A percentile compares a stretch with the other conserved stretches of the same genome.
These are phyloP conservation scores for Rhizophagus sp. DNA, from an alignment of 192 early-diverging fungal species.

Conservation along the genomic window DNA sequence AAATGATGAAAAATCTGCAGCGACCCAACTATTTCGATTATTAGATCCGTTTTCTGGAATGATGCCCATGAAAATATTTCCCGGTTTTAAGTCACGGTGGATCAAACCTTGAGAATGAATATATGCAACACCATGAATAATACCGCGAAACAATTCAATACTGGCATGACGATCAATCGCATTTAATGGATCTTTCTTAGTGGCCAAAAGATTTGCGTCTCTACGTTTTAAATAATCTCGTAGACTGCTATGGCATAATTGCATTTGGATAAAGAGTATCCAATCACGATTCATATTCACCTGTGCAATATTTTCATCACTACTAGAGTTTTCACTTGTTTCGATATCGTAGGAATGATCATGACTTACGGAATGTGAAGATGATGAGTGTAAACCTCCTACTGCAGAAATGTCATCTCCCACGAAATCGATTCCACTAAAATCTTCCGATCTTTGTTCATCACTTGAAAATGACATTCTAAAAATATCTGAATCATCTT, in stretches of 20 bases:
- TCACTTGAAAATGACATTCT: conserved; percentile 28
- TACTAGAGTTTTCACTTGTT: not conserved
- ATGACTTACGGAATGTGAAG: not conserved
- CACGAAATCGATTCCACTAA: conserved; percentile 36
- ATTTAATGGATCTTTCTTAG: conserved; percentile 16
- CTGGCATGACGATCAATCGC: conserved; percentile 28
- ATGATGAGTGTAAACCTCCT: not conserved
- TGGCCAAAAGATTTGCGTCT: not conserved
- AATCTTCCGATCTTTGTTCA: conserved; percentile 17
- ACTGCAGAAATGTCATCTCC: conserved; percentile 23
- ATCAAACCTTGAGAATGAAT: conserved; percentile 68
- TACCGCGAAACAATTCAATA: conserved; percentile 28
- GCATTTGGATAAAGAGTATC: conserved; percentile 87
- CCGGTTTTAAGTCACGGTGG: conserved; percentile 73
- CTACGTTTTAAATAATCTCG: conserved; percentile 62
- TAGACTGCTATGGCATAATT: conserved; percentile 79
- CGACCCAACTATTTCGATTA: not conserved
- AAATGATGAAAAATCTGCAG: not conserved
- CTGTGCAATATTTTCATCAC: not conserved
- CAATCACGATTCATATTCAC: conserved; percentile 33
- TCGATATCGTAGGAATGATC: not conserved
- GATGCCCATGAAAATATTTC: conserved; percentile 56
- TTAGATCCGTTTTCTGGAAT: not conserved
- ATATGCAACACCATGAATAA: conserved; percentile 72
- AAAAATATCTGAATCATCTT: conserved; percentile 30